These are phyloP conservation scores for Leccinum ochraceum DNA, from an alignment of 768 basidiomycete species.

Conservation along the genomic window DNA sequence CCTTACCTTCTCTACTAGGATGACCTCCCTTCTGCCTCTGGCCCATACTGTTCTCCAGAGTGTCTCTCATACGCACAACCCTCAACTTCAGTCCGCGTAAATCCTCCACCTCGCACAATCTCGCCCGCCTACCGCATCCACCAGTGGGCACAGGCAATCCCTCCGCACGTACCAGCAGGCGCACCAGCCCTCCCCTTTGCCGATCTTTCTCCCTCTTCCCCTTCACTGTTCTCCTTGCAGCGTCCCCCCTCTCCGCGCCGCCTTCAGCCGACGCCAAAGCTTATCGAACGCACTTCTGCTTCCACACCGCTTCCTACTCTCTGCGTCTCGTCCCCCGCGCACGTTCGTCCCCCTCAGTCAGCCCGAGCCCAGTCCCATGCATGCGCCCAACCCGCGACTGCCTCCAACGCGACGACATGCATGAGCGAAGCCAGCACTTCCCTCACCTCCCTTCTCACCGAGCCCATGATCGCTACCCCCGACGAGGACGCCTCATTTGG, in stretches of 20 bases:
- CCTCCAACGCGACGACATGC: slow-evolving; percentile 38
- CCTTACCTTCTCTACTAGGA: slow-evolving; percentile 19
- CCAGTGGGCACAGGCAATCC: slow-evolving; percentile 34
- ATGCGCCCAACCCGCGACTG: slow-evolving; percentile 34
- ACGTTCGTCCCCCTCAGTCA: slow-evolving; percentile 28
- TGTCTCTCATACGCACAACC: slow-evolving; percentile 40
- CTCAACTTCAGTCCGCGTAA: slow-evolving; percentile 25
- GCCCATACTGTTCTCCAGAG: slow-evolving; percentile 58
- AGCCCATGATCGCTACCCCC: slow-evolving; percentile 40
- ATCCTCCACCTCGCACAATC: background rate
- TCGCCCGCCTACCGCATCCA: slow-evolving; percentile 22
- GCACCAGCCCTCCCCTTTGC: slow-evolving; percentile 31
- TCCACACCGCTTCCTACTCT: slow-evolving; percentile 46
- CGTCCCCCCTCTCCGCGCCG: slow-evolving; percentile 27
- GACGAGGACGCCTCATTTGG: slow-evolving; percentile 46
- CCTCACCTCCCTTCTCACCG: slow-evolving; percentile 50
- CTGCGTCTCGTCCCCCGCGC: slow-evolving; percentile 46
- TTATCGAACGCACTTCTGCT: slow-evolving; percentile 36
- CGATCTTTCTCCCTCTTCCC: slow-evolving; percentile 12
- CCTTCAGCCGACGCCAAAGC: slow-evolving; percentile 33
- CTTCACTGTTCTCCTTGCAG: slow-evolving; percentile 8
- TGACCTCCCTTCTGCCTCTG: slow-evolving; percentile 30
- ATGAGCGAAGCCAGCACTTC: slow-evolving; percentile 47
- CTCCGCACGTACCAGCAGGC: slow-evolving; percentile 33
- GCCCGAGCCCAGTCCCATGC: slow-evolving; percentile 37